Evolutionary conservation across 176 grass and related monocot genomes (phyloP).

Genomic region (Triticum timopheevii): DNA sequence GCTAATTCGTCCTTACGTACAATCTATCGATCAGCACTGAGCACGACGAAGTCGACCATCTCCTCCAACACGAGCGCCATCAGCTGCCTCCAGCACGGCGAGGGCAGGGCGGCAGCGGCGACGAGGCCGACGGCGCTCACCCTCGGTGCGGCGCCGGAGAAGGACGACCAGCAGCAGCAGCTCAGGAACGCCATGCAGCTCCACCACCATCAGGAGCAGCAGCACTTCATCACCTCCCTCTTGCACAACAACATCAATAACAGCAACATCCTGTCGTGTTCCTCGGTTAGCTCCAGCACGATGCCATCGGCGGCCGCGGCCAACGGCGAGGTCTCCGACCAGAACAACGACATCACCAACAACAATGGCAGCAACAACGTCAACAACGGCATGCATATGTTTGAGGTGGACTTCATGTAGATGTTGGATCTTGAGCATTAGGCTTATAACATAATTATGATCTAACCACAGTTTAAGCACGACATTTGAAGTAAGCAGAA

Average conservation of each 20-base stretch:
- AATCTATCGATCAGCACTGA: neutral
- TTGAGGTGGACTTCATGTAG: conserved; percentile 58
- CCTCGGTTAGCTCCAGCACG: conserved; percentile 39
- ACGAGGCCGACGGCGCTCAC: conserved; percentile 41
- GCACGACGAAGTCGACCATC: conserved; percentile 44
- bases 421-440: neutral
- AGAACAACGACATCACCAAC: conserved; percentile 9
- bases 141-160: conserved; percentile 32
- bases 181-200: neutral
- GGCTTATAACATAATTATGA: neutral
- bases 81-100: conserved; percentile 27
- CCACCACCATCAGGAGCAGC: conserved; percentile 27
- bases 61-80: conserved; percentile 51
- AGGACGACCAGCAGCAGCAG: conserved; percentile 10
- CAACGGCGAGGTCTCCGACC: conserved; percentile 39
- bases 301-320: conserved; percentile 27
- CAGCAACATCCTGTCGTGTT: conserved; percentile 48
- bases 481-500: neutral
- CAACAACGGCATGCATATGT: conserved; percentile 35
- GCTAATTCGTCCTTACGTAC: neutral
- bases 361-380: neutral
- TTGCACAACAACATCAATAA: neutral
- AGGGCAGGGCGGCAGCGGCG: conserved; percentile 21
- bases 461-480: neutral
- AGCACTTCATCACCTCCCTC: neutral